These are phyloP conservation scores for Bryum argenteum DNA, from an alignment of 225 moss, liverwort and hornwort species.

Conservation along the genomic window DNA sequence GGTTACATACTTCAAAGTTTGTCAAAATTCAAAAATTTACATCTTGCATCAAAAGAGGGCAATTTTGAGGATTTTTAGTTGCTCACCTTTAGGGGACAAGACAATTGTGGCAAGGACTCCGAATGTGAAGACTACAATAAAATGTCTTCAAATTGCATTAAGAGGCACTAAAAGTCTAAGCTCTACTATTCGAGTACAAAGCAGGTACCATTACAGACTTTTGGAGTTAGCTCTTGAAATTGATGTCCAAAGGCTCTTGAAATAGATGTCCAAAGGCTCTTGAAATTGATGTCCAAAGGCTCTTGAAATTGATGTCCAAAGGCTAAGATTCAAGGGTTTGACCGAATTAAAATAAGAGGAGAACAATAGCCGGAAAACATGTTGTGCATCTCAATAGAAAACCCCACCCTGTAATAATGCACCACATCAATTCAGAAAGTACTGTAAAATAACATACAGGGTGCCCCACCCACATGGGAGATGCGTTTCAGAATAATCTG, in stretches of 20 bases:
- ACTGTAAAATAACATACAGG: neutral
- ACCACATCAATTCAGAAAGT: neutral
- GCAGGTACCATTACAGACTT: neutral
- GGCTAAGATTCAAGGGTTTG: neutral
- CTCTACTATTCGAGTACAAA: neutral
- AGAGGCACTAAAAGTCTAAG: neutral
- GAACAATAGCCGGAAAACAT: too few species aligned
- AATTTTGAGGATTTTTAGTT: too few species aligned
- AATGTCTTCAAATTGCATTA: neutral
- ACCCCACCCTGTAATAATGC: neutral
- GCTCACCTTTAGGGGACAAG: too few species aligned
- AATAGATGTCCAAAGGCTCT: neutral
- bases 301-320: slow-evolving; percentile 4
- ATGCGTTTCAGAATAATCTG: slow-evolving; percentile 21
- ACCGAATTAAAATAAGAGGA: neutral
- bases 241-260: neutral
- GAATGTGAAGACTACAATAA: neutral
- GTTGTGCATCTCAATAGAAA: neutral
- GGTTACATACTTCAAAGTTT: too few species aligned
- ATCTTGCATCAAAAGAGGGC: too few species aligned
- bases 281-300: slow-evolving; percentile 13
- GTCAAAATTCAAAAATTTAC: too few species aligned
- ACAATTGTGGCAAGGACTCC: too few species aligned
- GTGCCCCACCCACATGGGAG: slow-evolving; percentile 25
- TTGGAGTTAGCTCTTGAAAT: neutral